These are phyloP conservation scores for Sinapis alba DNA, from an alignment of 441 rosid genomes.

Conservation along the genomic window DNA sequence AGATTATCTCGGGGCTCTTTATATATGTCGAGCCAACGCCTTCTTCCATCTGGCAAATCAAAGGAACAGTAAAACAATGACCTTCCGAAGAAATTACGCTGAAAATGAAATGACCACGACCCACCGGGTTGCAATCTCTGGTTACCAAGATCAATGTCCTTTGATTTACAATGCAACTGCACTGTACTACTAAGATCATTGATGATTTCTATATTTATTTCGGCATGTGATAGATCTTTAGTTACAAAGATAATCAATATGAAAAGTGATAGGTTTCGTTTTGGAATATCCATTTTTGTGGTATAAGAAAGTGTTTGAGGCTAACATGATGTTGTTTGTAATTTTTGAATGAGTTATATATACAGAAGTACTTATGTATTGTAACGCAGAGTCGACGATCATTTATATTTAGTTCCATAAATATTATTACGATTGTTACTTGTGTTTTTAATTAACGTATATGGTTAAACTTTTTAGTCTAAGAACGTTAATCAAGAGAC, in stretches of 20 bases:
- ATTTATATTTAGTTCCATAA: too few species aligned
- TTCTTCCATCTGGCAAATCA: background rate
- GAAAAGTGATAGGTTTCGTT: background rate
- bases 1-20: slow-evolving; percentile 12
- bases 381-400: too few species aligned
- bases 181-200: slow-evolving; percentile 14
- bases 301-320: background rate
- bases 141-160: background rate
- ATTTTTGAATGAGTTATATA: background rate
- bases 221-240: background rate
- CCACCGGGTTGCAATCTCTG: background rate
- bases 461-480: too few species aligned
- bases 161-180: slow-evolving; percentile 4
- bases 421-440: too few species aligned
- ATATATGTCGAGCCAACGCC: slow-evolving; percentile 4
- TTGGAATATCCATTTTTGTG: slow-evolving; percentile 8
- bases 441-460: too few species aligned
- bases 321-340: background rate
- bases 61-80: slow-evolving; percentile 8
- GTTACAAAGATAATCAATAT: slow-evolving; percentile 1
- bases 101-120: slow-evolving; percentile 3
- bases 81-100: background rate
- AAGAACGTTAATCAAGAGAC: too few species aligned
- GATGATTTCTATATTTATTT: background rate
- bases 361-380: too few species aligned